Evolutionary conservation across 768 basidiomycete species (phyloP).

Genomic region (Suillus ampliporus): DNA sequence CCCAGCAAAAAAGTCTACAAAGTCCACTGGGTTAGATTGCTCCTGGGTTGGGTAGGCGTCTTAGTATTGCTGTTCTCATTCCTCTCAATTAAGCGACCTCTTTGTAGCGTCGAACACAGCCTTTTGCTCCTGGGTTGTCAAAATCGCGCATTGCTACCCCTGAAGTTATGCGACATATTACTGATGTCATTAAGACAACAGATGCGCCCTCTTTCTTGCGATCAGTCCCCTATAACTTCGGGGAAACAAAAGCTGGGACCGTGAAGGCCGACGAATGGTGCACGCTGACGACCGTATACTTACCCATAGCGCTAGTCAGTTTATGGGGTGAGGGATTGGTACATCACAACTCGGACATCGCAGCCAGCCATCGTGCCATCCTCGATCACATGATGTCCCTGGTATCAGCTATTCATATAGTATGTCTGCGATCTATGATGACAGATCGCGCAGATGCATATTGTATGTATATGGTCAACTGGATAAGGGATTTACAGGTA

Average conservation of each 20-base stretch:
- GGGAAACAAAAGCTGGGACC: constrained; percentile 30
- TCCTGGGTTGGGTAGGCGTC: constrained; percentile 17
- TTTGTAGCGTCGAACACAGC: constrained; percentile 6
- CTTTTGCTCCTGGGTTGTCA: background rate
- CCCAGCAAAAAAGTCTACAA: constrained; percentile 9
- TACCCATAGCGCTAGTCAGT: constrained; percentile 41
- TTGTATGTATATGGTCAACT: constrained; percentile 21
- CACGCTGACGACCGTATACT: constrained; percentile 32
- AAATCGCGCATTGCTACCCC: background rate
- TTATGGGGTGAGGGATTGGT: constrained; percentile 31
- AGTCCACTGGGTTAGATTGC: constrained; percentile 7
- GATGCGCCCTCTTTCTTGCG: constrained; percentile 19
- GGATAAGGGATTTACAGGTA: constrained; percentile 19
- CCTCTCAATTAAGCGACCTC: background rate
- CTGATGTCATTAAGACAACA: constrained; percentile 4
- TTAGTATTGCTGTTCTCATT: background rate
- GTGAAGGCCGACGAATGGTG: constrained; percentile 47
- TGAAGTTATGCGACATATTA: constrained; percentile 5
- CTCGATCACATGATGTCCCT: constrained; percentile 38
- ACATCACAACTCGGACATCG: background rate
- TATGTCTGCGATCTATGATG: constrained; percentile 25
- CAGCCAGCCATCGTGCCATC: background rate
- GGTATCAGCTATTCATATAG: constrained; percentile 31
- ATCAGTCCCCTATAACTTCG: constrained; percentile 28
- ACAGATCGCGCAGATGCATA: constrained; percentile 15